Percentiles rank a stretch among this genome's conserved stretches.
phyloP scores from a whole-genome alignment of 305 asterid genomes.

The Fraxinus platypoda region DNA sequence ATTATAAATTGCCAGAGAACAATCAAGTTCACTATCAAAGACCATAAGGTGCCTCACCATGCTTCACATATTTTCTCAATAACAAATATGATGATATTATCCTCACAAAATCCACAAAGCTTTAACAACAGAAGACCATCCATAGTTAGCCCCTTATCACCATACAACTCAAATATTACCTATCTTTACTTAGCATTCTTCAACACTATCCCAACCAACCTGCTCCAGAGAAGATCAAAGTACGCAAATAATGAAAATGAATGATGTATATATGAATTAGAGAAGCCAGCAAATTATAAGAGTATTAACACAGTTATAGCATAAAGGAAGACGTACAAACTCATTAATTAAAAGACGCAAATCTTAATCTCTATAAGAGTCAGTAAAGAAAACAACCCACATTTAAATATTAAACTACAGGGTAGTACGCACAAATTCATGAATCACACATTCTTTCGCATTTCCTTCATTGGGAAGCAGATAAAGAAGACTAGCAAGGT shows the following conservation, averaged over 20 bases:
- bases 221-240: not conserved
- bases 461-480: constrained; percentile 29
- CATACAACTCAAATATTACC: not conserved
- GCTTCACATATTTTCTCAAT: not conserved
- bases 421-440: constrained; percentile 26
- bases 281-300: constrained; percentile 14
- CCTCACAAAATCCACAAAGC: not conserved
- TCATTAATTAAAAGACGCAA: constrained; percentile 14
- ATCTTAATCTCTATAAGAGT: constrained; percentile 23
- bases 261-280: constrained; percentile 15
- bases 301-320: constrained; percentile 12
- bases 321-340: constrained; percentile 15
- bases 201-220: constrained; percentile 7
- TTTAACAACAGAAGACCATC: not conserved
- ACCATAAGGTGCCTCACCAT: not conserved
- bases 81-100: not conserved
- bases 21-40: not conserved
- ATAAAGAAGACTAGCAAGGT: constrained; percentile 15
- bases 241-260: not conserved
- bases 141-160: not conserved
- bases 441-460: constrained; percentile 33
- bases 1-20: not conserved
- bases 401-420: constrained; percentile 20
- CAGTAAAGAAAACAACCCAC: constrained; percentile 23
- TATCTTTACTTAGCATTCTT: constrained; percentile 5